Base-by-base conservation (phyloP, 1,284 basidiomycete genomes). In the Pterula multifida region DNA sequence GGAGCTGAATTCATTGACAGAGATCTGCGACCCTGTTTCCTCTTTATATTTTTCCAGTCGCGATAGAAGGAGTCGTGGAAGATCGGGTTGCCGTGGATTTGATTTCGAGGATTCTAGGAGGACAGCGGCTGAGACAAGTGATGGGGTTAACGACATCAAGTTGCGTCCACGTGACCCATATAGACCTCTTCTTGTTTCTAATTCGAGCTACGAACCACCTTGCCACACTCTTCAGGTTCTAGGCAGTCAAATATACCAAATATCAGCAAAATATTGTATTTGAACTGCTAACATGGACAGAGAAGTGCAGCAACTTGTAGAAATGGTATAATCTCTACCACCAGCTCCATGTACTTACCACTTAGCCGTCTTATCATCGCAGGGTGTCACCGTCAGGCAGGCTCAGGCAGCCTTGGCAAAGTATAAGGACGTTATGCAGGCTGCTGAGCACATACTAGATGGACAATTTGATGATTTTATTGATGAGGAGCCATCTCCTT, bases 381-480 rank as follows among this genome's bases (percentile, higher is more conserved):
- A 42, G 88, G 90, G 90, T 56, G 88, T 88, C 35, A 87, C 81
- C 1, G 62, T 67, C 11, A 76, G 78, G 19, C 83, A 90, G 66
- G 90, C 90, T 36, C 74, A 75, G 55, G 87, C 84, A 44, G 90
- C 90, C 12, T 66, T 93, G 58, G 74, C 71, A 52, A 78, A 81
- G 58, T 76, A 85, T 58, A 87, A 80, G 58, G 90, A 93, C 70
- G 85, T 90, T 26, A 89, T 89, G 85, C 73, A 85, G 58, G 90
- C 91, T n/a, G 90, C 90, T 2, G 90, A 88, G 62, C 78, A 71
- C 49, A 83, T 90, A 54, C 85, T 87, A 58, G 82, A 84, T 53
- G 90, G 90, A 17, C 79, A 83, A 56, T 90, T 90, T 58, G 81
- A 85, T 56, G 68, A 85, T 58, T 68, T 90, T 6, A 68, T 69